Percentiles rank a stretch among this genome's conserved stretches.
These are phyloP conservation scores for Botrytis aclada DNA, from an alignment of 2,329 filamentous ascomycete genomes.

Conservation along the genomic window DNA sequence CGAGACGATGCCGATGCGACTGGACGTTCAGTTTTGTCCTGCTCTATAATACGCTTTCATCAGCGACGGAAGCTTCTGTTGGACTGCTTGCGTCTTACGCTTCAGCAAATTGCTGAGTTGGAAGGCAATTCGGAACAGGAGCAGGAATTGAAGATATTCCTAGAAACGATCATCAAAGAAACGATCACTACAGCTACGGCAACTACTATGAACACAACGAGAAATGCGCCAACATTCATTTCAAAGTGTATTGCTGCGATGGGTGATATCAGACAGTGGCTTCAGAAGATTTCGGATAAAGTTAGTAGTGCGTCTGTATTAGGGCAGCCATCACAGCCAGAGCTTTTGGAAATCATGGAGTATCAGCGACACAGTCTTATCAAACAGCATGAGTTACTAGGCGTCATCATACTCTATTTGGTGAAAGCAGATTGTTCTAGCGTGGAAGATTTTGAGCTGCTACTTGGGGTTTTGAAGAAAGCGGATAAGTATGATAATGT, in stretches of 20 bases:
- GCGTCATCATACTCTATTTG: conserved; percentile 74
- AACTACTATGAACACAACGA: conserved; percentile 35
- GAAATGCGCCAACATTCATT: conserved; percentile 53
- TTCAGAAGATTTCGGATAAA: conserved; percentile 73
- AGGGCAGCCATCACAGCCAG: conserved; percentile 59
- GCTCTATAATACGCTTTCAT: conserved; percentile 84
- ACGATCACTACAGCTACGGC: conserved; percentile 39
- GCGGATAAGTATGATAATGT: conserved; percentile 73
- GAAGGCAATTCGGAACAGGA: conserved; percentile 44
- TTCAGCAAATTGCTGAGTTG: conserved; percentile 52
- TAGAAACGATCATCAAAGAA: conserved; percentile 44
- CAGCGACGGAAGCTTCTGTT: conserved; percentile 78
- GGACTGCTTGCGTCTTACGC: conserved; percentile 76
- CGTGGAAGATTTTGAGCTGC: conserved; percentile 67
- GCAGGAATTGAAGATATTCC: conserved; percentile 50
- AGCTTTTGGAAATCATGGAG: conserved; percentile 73
- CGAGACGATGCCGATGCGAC: conserved; percentile 65
- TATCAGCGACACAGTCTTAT: conserved; percentile 77
- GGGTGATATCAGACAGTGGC: conserved; percentile 71
- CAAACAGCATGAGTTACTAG: conserved; percentile 85
- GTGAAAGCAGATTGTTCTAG: conserved; percentile 72
- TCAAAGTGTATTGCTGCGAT: conserved; percentile 74
- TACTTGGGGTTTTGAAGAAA: conserved; percentile 66
- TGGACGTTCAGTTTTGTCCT: conserved; percentile 71
- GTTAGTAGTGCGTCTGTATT: conserved; percentile 72